Evolutionary conservation across 176 grass and related monocot species (phyloP), one percentile per base, ranked within the genome.

Genomic region (Triticum timopheevii): DNA sequence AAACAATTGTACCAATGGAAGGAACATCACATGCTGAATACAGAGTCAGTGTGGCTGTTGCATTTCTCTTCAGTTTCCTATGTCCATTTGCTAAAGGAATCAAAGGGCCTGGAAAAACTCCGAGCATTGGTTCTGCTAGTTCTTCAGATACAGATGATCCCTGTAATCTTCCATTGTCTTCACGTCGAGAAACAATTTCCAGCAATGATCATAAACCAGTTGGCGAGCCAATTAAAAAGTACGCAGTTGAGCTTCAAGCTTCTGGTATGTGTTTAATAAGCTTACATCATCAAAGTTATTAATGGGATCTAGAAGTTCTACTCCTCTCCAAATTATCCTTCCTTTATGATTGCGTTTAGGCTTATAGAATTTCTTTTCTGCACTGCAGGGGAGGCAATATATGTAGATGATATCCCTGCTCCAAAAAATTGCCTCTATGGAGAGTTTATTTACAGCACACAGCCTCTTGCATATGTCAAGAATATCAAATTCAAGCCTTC

Each of bases 401-500:
- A 95, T 87, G 95, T 98, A 22, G 95, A 98, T 83, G 95, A 98
- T 77, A 88, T 93, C 83, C 84, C 88, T 66, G 22, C 84, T 66
- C 95, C 95, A 61, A 94, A 89, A 25, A 87, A 97, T 61, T 94
- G 92, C 38, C 89, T 97, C 4, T 69, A 90, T 42, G 93, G 91
- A 77, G 95, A 94, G 86, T 98, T 93, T 85, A 81, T 98, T 82
- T 98, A 95, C 68, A 98, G 91, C 85, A 73, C 93, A 47, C 73
- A 69, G 52, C 91, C 95, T 31, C 81, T 92, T 74, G 91, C 95
- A 85, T 72, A 85, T 83, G 85, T 95, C 33, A 90, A 85, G 52
- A 87, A 80, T 49, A 93, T 98, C 62, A 81, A 82, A 20, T 93
- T 98, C 83, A 93, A 87, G 25, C 30, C 91, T 80, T 92, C 95